A percentile compares a stretch with the other conserved stretches of the same genome.
Evolutionary conservation across 768 basidiomycete genomes (phyloP).

Genomic region (Phaeotremella fagi): DNA sequence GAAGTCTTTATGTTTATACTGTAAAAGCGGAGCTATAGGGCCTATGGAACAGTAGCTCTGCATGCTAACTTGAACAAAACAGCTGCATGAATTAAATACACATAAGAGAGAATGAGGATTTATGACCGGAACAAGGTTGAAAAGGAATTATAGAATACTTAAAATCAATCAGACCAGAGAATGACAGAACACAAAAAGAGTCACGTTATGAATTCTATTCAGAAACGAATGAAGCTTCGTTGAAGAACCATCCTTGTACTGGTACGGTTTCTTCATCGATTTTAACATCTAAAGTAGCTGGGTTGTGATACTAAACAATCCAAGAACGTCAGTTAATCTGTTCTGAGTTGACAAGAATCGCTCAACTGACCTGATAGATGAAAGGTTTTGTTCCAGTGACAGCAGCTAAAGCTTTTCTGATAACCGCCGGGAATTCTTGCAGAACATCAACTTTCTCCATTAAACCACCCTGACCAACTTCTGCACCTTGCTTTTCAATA

Average conservation of each 20-base stretch:
- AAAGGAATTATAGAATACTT: too few species aligned
- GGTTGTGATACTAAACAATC: conserved; percentile 57
- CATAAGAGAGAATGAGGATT: too few species aligned
- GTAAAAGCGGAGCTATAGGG: too few species aligned
- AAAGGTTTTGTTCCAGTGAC: conserved; percentile 89
- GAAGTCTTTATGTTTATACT: too few species aligned
- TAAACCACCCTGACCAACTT: conserved; percentile 51
- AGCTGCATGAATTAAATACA: too few species aligned
- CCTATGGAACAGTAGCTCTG: too few species aligned
- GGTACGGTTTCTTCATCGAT: conserved; percentile 48
- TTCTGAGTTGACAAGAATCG: not conserved
- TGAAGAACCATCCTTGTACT: conserved; percentile 71
- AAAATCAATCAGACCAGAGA: too few species aligned
- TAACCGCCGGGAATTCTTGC: conserved; percentile 85
- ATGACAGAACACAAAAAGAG: too few species aligned
- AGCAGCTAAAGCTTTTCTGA: conserved; percentile 89
- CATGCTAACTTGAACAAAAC: too few species aligned
- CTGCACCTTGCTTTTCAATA: conserved; percentile 57
- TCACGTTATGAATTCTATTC: conserved; percentile 15
- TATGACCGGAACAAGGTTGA: too few species aligned
- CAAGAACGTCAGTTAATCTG: not conserved
- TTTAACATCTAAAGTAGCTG: conserved; percentile 54
- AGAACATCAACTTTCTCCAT: conserved; percentile 70
- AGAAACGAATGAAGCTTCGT: conserved; percentile 88
- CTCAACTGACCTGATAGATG: conserved; percentile 73